Evolutionary conservation across 2,329 filamentous ascomycete species (phyloP).

Genomic region (Fusarium camptoceras): DNA sequence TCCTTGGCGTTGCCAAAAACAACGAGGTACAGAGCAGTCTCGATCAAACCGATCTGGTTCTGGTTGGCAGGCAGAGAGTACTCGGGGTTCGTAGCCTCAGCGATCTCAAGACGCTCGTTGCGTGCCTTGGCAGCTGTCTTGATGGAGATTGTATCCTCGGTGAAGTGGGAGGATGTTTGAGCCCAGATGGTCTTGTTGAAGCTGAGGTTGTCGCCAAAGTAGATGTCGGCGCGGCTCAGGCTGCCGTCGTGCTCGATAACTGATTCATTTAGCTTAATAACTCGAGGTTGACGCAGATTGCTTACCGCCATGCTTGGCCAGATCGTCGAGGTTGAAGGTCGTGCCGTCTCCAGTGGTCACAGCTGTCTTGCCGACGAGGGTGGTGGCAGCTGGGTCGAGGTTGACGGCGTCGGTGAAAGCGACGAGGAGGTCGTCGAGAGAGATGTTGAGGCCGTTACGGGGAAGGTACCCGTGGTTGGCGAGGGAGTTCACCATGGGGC

Average conservation of each 20-base stretch:
- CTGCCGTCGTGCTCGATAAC: conserved; percentile 43
- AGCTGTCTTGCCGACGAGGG: conserved; percentile 37
- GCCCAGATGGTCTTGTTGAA: conserved; percentile 43
- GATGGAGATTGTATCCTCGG: conserved; percentile 39
- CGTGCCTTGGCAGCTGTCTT: conserved; percentile 34
- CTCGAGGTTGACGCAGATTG: fast-evolving
- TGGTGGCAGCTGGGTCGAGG: conserved; percentile 41
- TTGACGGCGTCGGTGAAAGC: conserved; percentile 42
- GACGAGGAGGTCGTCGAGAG: conserved; percentile 30
- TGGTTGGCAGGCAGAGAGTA: conserved; percentile 19
- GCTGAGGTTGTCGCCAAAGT: conserved; percentile 41
- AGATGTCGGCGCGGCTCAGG: conserved; percentile 37
- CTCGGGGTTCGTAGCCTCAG: conserved; percentile 34
- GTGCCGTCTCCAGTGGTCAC: conserved; percentile 33
- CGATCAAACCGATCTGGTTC: conserved; percentile 34
- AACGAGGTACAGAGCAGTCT: conserved; percentile 39
- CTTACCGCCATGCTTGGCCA: conserved; percentile 38
- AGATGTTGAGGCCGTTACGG: conserved; percentile 33
- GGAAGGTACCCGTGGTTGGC: conserved; percentile 44
- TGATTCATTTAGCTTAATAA: not conserved
- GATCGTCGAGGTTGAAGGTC: conserved; percentile 40
- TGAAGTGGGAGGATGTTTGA: conserved; percentile 33
- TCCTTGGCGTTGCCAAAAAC: conserved; percentile 32
- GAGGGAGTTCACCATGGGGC: conserved; percentile 39
- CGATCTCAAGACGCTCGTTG: conserved; percentile 33